These are phyloP conservation scores for Globisporangium middletonii DNA, from an alignment of 352 stramenopile species.

Conservation along the genomic window DNA sequence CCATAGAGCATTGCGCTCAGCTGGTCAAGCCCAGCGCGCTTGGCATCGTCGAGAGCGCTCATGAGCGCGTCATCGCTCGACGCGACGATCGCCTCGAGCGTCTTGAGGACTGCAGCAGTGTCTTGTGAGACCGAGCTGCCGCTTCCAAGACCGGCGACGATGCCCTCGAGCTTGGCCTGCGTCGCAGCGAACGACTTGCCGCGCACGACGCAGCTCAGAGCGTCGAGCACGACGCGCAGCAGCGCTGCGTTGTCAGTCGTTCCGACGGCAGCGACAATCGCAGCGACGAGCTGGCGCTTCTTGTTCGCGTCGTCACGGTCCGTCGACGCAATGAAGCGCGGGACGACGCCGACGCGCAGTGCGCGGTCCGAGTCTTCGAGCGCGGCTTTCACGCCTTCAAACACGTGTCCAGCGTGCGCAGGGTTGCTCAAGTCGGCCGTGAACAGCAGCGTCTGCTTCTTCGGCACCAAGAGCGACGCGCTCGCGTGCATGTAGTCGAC, in stretches of 20 bases:
- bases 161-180: constrained; percentile 40
- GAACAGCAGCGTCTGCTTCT: constrained; percentile 75
- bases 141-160: constrained; percentile 26
- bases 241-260: constrained; percentile 49
- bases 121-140: constrained; percentile 8
- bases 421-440: constrained; percentile 41
- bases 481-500: constrained; percentile 58
- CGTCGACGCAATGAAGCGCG: constrained; percentile 21
- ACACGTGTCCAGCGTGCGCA: constrained; percentile 48
- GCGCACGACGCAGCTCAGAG: constrained; percentile 48
- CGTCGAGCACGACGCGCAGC: constrained; percentile 50
- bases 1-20: constrained; percentile 41
- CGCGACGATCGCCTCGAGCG: constrained; percentile 20
- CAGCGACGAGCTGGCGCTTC: constrained; percentile 26
- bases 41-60: constrained; percentile 14
- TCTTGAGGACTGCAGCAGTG: not conserved
- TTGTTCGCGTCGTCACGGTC: constrained; percentile 2
- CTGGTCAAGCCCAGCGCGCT: constrained; percentile 21
- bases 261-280: constrained; percentile 42
- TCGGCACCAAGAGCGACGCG: constrained; percentile 35
- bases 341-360: constrained; percentile 54
- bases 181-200: constrained; percentile 40
- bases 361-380: constrained; percentile 61
- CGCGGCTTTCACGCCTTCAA: constrained; percentile 49
- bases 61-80: not conserved